Percentiles rank a stretch among this genome's conserved stretches.
Conservation (phyloP, 495 filamentous ascomycete species). For the Aspergillus baeticus region DNA sequence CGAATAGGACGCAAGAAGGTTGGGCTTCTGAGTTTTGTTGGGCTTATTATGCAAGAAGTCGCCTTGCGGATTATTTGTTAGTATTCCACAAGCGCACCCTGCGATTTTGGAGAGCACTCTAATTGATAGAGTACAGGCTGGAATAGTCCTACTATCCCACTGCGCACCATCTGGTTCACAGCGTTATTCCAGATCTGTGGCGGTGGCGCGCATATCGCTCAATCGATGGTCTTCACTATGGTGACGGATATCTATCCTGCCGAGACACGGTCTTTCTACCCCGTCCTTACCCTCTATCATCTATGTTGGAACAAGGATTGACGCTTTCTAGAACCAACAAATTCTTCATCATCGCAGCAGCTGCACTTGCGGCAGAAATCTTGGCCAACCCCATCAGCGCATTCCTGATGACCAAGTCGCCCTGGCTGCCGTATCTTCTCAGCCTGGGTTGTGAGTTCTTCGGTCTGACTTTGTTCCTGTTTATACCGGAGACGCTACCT, state of each 20-base stretch:
- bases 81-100: too few relatives aligned
- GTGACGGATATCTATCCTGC: constrained; percentile 8
- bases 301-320: too few relatives aligned
- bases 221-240: constrained; percentile 6
- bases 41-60: neutral
- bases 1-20: constrained; percentile 3
- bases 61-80: too few relatives aligned
- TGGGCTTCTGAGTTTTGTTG: neutral
- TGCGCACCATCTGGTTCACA: constrained; percentile 8
- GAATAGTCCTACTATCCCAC: constrained; percentile 9
- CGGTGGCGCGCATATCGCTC: constrained; percentile 4
- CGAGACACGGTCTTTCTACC: constrained; percentile 8
- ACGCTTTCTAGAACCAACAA: too few relatives aligned
- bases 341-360: too few relatives aligned
- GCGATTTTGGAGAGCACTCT: too few relatives aligned
- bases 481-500: constrained; percentile 9
- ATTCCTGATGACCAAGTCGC: constrained; percentile 5
- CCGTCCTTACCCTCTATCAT: too few relatives aligned
- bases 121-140: neutral
- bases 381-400: neutral
- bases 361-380: too few relatives aligned
- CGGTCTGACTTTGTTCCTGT: neutral
- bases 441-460: neutral
- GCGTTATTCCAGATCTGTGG: constrained; percentile 11
- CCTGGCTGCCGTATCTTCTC: constrained; percentile 8